These are phyloP conservation scores for Pholiota microspora DNA, from an alignment of 768 basidiomycete genomes.

Conservation along the genomic window DNA sequence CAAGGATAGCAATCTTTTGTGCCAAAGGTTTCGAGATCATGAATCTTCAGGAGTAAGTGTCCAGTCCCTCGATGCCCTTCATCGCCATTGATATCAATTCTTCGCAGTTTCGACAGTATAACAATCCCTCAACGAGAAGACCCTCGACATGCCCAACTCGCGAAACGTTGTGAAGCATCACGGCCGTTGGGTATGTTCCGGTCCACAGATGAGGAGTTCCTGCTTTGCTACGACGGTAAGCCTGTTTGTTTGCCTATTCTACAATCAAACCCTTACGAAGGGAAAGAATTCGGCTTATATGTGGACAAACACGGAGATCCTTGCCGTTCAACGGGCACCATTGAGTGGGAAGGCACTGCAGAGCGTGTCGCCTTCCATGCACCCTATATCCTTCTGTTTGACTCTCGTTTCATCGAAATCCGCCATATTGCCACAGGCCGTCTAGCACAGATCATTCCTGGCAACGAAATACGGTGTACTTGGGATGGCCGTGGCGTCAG, in stretches of 20 bases:
- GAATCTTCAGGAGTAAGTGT: conserved; percentile 83
- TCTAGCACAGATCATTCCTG: conserved; percentile 78
- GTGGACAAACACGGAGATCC: conserved; percentile 92
- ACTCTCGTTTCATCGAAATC: conserved; percentile 88
- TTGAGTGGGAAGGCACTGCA: conserved; percentile 95
- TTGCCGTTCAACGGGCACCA: conserved; percentile 62
- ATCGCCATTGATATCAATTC: conserved; percentile 39
- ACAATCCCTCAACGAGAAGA: conserved; percentile 82
- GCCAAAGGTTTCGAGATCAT: conserved; percentile 97
- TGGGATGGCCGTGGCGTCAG: conserved; percentile 79
- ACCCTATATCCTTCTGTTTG: conserved; percentile 86
- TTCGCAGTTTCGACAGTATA: conserved; percentile 72
- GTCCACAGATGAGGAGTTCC: conserved; percentile 81
- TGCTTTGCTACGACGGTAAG: conserved; percentile 86
- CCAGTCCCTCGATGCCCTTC: not conserved
- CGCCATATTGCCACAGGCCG: conserved; percentile 80
- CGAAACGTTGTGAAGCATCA: conserved; percentile 79
- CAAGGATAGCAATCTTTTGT: conserved; percentile 90
- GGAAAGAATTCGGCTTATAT: conserved; percentile 83
- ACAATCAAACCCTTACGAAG: not conserved
- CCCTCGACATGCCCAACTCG: conserved; percentile 61
- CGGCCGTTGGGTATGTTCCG: conserved; percentile 90
- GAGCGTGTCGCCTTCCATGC: conserved; percentile 88
- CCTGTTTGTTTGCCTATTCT: not conserved
- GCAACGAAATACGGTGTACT: conserved; percentile 78